These are phyloP conservation scores for Cardamine resedifolia DNA, from an alignment of 345 rosid species.

Conservation along the genomic window DNA sequence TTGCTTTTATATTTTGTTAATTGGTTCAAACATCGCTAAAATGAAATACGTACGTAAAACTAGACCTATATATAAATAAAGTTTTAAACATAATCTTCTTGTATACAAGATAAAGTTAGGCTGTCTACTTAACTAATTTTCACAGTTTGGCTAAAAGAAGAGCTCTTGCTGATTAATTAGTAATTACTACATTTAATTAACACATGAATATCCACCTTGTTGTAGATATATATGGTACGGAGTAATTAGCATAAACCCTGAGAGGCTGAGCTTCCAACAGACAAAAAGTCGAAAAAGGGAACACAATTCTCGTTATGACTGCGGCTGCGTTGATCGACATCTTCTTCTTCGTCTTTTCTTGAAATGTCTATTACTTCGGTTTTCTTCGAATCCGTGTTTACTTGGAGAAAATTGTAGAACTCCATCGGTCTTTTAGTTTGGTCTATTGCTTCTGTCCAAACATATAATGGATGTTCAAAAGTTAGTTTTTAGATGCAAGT, in stretches of 20 bases:
- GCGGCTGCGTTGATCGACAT: constrained; percentile 23
- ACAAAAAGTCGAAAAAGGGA: constrained; percentile 61
- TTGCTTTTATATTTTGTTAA: neutral
- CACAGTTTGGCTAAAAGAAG: constrained; percentile 24
- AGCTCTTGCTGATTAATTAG: constrained; percentile 22
- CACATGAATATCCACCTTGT: constrained; percentile 15
- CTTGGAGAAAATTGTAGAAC: constrained; percentile 72
- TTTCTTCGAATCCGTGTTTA: constrained; percentile 59
- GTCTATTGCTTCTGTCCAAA: constrained; percentile 21
- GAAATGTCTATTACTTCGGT: constrained; percentile 50
- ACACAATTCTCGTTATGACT: constrained; percentile 24
- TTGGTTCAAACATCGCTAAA: neutral
- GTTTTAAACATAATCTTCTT: constrained; percentile 14
- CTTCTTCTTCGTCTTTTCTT: constrained; percentile 26
- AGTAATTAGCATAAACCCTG: constrained; percentile 27
- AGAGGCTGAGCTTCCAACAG: constrained; percentile 44
- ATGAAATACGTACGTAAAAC: neutral
- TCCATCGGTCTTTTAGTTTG: constrained; percentile 40
- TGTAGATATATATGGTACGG: constrained; percentile 7
- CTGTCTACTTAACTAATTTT: constrained; percentile 15
- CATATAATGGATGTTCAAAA: neutral
- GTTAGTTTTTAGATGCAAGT: constrained; percentile 13
- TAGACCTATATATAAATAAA: neutral
- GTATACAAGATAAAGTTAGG: constrained; percentile 14
- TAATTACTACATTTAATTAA: constrained; percentile 14